phyloP scores from a whole-genome alignment of 73 alveolate genomes.

The Blepharisma japonicum region DNA sequence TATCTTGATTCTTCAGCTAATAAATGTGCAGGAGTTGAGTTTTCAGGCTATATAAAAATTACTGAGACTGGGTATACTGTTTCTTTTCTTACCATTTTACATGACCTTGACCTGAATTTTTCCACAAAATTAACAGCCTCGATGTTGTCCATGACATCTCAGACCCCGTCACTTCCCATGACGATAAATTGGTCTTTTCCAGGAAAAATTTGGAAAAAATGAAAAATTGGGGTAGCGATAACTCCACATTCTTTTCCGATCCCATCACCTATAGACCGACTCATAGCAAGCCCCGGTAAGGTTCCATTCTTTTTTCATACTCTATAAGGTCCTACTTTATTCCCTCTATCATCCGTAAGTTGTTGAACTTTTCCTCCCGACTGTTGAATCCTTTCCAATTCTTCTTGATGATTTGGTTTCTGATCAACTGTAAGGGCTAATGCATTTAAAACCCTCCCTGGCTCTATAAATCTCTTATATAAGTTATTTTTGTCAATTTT shows the following conservation, averaged over 20 bases:
- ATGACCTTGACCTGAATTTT: slow-evolving; percentile 13
- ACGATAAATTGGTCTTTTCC: slow-evolving; percentile 27
- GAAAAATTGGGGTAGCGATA: slow-evolving; percentile 45
- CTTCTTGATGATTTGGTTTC: slow-evolving; percentile 37
- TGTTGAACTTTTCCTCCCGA: slow-evolving; percentile 46
- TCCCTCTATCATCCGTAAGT: slow-evolving; percentile 49
- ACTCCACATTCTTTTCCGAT: slow-evolving; percentile 51
- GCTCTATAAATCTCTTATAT: slow-evolving; percentile 11
- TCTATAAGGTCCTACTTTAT: slow-evolving; percentile 45
- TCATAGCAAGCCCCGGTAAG: slow-evolving; percentile 58
- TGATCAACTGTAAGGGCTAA: neutral
- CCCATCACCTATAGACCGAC: slow-evolving; percentile 53
- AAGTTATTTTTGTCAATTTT: slow-evolving; percentile 7
- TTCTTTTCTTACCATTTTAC: neutral
- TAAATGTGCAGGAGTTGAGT: slow-evolving; percentile 21
- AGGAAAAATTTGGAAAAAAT: slow-evolving; percentile 21
- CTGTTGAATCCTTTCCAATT: slow-evolving; percentile 41
- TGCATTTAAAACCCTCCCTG: slow-evolving; percentile 2
- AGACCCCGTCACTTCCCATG: slow-evolving; percentile 46
- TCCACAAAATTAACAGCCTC: slow-evolving; percentile 30
- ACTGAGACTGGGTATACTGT: neutral
- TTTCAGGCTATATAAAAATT: neutral
- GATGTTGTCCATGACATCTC: slow-evolving; percentile 39
- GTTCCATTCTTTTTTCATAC: slow-evolving; percentile 44
- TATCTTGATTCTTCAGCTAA: slow-evolving; percentile 28